Conservation (phyloP, 164 flowering plant genomes). For the Houttuynia cordata region DNA sequence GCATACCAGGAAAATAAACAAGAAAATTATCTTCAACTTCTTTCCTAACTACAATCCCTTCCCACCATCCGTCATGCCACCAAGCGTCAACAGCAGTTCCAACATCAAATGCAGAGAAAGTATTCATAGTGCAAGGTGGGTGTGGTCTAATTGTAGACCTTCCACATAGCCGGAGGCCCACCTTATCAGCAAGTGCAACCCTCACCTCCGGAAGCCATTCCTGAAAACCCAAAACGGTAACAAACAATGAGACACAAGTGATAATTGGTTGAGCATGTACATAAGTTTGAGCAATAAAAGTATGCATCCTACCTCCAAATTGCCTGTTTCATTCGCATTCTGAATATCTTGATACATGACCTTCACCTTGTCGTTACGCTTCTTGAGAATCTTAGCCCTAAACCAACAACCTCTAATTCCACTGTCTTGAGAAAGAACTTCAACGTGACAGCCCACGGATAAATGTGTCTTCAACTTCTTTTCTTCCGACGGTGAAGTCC, state of each 20-base stretch:
- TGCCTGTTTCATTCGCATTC: constrained; percentile 65
- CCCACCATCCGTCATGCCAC: constrained; percentile 97
- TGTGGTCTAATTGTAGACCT: constrained; percentile 54
- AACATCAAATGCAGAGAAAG: constrained; percentile 13
- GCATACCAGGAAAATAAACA: constrained; percentile 72
- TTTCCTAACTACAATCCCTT: constrained; percentile 63
- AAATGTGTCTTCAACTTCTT: constrained; percentile 12
- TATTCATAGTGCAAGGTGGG: constrained; percentile 7
- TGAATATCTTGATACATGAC: constrained; percentile 62
- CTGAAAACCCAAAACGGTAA: constrained; percentile 18
- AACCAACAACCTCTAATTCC: constrained; percentile 93
- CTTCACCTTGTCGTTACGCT: constrained; percentile 54
- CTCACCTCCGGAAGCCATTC: constrained; percentile 72
- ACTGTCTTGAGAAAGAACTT: constrained; percentile 90
- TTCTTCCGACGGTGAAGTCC: constrained; percentile 7
- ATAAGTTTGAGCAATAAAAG: not conserved
- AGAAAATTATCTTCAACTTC: constrained; percentile 29
- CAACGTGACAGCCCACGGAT: constrained; percentile 47
- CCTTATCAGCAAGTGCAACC: constrained; percentile 39
- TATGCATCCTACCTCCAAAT: constrained; percentile 43
- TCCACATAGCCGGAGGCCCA: constrained; percentile 40
- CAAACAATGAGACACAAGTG: not conserved
- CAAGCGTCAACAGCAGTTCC: constrained; percentile 76
- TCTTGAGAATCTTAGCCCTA: constrained; percentile 56
- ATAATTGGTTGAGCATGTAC: not conserved